These are phyloP conservation scores for Podospora didyma DNA, from an alignment of 495 filamentous ascomycete genomes.

Conservation along the genomic window DNA sequence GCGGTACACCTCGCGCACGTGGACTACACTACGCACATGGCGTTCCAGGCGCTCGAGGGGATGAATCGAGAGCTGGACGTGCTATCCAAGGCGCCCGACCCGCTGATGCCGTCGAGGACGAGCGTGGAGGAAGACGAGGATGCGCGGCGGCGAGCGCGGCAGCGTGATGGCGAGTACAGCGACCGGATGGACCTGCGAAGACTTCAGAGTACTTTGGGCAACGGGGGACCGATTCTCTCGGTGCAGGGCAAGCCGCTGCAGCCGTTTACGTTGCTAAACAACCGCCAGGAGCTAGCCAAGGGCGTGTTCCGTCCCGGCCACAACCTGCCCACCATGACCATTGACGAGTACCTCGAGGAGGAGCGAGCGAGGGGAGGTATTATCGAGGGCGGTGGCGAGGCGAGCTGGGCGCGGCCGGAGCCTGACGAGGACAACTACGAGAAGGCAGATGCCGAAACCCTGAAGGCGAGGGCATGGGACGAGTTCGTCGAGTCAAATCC, in stretches of 20 bases:
- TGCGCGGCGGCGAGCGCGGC: conserved; percentile 41
- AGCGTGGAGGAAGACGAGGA: conserved; percentile 33
- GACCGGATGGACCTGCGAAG: conserved; percentile 68
- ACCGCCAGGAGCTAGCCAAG: conserved; percentile 67
- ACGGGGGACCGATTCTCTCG: conserved; percentile 71
- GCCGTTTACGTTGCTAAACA: conserved; percentile 83
- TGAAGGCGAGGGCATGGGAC: conserved; percentile 94
- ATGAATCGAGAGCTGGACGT: conserved; percentile 81
- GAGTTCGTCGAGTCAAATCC: conserved; percentile 90
- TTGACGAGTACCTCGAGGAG: conserved; percentile 96
- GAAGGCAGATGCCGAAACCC: conserved; percentile 79
- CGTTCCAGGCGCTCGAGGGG: conserved; percentile 81
- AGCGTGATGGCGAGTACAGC: conserved; percentile 52
- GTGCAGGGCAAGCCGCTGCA: conserved; percentile 80
- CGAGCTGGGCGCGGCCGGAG: conserved; percentile 64
- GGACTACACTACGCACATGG: conserved; percentile 66
- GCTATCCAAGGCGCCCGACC: conserved; percentile 64
- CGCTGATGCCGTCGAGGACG: conserved; percentile 30
- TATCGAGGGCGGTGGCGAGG: conserved; percentile 83
- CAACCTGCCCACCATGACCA: conserved; percentile 93
- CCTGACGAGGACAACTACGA: conserved; percentile 86
- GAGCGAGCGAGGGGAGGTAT: conserved; percentile 84
- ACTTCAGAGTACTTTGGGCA: conserved; percentile 34
- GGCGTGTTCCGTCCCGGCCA: conserved; percentile 90
- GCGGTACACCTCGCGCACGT: conserved; percentile 73